Percentiles rank a stretch among this genome's conserved stretches.
phyloP scores from a whole-genome alignment of 2,329 filamentous ascomycete genomes.

The Botryotinia calthae region DNA sequence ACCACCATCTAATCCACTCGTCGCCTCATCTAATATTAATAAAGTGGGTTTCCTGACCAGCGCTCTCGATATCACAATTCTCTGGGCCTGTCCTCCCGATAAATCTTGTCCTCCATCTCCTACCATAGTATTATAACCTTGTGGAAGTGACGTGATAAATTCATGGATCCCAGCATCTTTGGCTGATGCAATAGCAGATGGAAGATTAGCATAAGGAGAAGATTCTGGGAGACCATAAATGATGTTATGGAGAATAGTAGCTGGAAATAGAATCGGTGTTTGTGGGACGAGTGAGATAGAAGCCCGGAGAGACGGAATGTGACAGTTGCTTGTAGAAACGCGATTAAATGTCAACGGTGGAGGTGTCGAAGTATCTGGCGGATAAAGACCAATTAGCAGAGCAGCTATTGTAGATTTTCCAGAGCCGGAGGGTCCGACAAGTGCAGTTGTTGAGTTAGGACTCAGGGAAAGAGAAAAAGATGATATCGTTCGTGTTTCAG shows the following conservation, averaged over 20 bases:
- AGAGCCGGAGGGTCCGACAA: conserved; percentile 83
- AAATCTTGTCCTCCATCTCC: conserved; percentile 73
- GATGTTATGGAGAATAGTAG: conserved; percentile 77
- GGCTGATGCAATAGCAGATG: conserved; percentile 52
- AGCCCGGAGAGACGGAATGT: conserved; percentile 58
- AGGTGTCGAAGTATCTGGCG: conserved; percentile 26
- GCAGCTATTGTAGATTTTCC: conserved; percentile 85
- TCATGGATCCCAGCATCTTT: conserved; percentile 66
- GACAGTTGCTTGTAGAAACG: conserved; percentile 55
- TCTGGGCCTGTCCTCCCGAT: conserved; percentile 80
- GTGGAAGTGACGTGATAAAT: conserved; percentile 70
- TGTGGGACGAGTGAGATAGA: conserved; percentile 69
- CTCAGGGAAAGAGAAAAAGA: conserved; percentile 64
- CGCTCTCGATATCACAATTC: conserved; percentile 77
- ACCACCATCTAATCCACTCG: conserved; percentile 71
- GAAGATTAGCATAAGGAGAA: conserved; percentile 48
- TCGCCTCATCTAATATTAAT: conserved; percentile 83
- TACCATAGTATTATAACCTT: conserved; percentile 68
- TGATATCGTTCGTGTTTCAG: conserved; percentile 54
- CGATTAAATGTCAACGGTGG: conserved; percentile 50
- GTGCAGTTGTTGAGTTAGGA: conserved; percentile 64
- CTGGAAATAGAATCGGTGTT: conserved; percentile 72
- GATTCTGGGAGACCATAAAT: conserved; percentile 65
- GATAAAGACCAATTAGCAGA: conserved; percentile 72
- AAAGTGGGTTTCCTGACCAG: conserved; percentile 68